Base-by-base conservation (phyloP, 2,329 filamentous ascomycete species). In the Pseudocercospora ulei region DNA sequence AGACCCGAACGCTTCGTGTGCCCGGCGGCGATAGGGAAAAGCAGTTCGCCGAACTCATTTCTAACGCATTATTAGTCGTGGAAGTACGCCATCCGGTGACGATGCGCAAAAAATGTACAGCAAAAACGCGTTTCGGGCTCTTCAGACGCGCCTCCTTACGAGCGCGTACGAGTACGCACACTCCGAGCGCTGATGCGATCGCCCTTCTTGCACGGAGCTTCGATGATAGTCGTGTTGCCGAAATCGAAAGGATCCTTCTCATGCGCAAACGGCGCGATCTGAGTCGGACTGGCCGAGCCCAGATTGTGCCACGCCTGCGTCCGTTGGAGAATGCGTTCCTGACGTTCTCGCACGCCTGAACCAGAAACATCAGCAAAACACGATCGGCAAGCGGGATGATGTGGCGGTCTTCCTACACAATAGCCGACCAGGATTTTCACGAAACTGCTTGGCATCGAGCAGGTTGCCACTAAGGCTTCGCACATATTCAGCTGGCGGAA, bases 321-420 rank as follows among this genome's bases (percentile, higher is more conserved):
- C 3, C 43, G 43, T 34, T 49, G 38, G 16, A 40, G 30, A 14
- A 64, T 62, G 8, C 44, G 48, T 43, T 58, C 50, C 46, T 62
- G 60, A 11, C 61, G 51, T 49, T 64, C 61, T 17, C 56, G 46
- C 27, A 64, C 52, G 22, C 30, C 30, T 33, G 6, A n/a, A 13
- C 16, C n/a, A n/a, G 11, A 23, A 8, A 11, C 3, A 8, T 30
- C 4, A 33, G 30, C 14, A n/a, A 22, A 22, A 2, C 3, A 3
- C 1, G 4, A 7, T 2, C 9, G n/a, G 13, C 3, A 22, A 12
- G 2, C 18, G 6, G 14, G 6, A 7, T 3, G 14, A 4, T 5
- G n/a, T n/a, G 13, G 4, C 9, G 11, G 11, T 12, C 20, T 14
- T 7, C 28, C 5, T 33, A 33, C 56, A 56, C 18, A 51, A 33